Evolutionary conservation across 1,284 basidiomycete genomes (phyloP), one percentile per base, ranked within the genome.

Genomic region (Mycocalia duriaeana): DNA sequence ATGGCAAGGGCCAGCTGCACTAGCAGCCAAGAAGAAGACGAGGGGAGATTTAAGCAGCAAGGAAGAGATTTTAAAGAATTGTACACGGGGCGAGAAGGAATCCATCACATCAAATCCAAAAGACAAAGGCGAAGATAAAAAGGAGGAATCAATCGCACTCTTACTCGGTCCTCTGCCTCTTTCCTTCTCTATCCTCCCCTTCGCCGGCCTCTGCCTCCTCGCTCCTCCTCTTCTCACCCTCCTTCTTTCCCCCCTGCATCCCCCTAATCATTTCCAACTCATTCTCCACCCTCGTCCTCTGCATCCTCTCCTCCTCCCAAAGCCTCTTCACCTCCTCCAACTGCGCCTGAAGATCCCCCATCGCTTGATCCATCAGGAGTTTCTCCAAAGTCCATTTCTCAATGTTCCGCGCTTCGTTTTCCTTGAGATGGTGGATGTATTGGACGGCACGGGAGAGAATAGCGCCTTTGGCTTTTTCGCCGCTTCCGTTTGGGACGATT

Each of bases 381-480:
- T 94, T 94, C 70, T 94, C 91, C 31, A 94, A 70, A n/a, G 91
- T 92, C 91, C 91, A 94, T 62, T 90, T 91, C 65, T 94, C 91
- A 55, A 93, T 92, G 57, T 93, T 92, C 38, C 85, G 81, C 19
- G 88, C 88, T 63, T 94, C 91, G 65, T 91, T 91, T 65, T 91
- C 88, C 61, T 93, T 93, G 43, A 94, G 76, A 55, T 91, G 85
- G 60, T 91, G 86, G 60, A 94, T 93, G 65, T 94, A 94, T 57
- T 89, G 81, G 40, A 91, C 91, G 3, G 91, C 89, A 20, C 88
- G 86, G 4, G 80, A 75, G 26, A 94, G 82, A 56, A 94, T 89
- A 6, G 89, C 89, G 25, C 90, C 89, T 61, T 94, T 94, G 46
- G 85, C 85, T 58, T 94, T 92, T 65, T 93, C 91, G 42, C 89